Base-by-base conservation (phyloP, 768 basidiomycete genomes). In the Mycena kentingensis region DNA sequence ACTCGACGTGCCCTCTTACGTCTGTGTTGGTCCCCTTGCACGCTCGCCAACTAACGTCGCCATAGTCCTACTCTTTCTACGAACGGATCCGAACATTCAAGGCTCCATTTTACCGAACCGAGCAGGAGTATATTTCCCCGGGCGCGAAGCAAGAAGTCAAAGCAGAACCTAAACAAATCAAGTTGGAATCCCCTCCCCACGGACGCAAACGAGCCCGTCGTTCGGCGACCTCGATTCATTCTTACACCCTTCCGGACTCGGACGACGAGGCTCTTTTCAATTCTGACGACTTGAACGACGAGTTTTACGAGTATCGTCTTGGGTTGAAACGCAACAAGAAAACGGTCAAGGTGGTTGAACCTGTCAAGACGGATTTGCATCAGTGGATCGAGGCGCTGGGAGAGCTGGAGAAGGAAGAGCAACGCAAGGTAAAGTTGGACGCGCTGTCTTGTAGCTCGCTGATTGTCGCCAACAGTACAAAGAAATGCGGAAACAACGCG, bases 101-200 rank as follows among this genome's bases (percentile, higher is more conserved):
- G 87, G 81, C 83, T 13, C 79, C 83, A 56, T 91, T 90, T 65
- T 90, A 80, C 65, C 70, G 78, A 53, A 80, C 79, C 53, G 88
- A 90, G 61, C 78, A 82, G 34, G 88, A 89, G 60, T 90, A 88
- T 60, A 69, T 85, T 34, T 71, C 68, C 8, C 32, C 2, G 32
- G 44, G n/a, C 24, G 27, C 39, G 28, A 69, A 67, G 47, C 67
- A 67, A 24, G 59, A 32, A 19, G 47, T 59, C 19, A 59, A 59
- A 32, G 18, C 32, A 48, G 67, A 70, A 54, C 61, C 57, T 29
- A 66, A 67, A 28, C 53, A 57, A 15, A 38, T 32, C 18, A 19
- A 29, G 35, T 28, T 31, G 11, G 47, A 41, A 39, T 31, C 51
- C 15, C n/a, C 46, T 31, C 31, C 55, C 18, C 52, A 39, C 25